phyloP scores from a whole-genome alignment of 805 yeast genomes.

The Zygoascus ofunaensis region DNA sequence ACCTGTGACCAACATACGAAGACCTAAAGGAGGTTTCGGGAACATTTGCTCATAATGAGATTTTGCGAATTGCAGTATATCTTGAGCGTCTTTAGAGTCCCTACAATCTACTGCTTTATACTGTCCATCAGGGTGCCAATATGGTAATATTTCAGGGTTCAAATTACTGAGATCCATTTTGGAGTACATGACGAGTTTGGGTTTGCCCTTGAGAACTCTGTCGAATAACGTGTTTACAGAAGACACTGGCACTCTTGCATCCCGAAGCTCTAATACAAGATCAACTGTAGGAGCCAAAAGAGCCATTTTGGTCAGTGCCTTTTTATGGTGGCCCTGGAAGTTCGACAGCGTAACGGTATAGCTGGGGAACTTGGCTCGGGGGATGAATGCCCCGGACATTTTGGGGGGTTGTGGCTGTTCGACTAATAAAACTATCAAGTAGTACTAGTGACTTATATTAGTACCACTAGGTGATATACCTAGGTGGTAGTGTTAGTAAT shows the following conservation, averaged over 20 bases:
- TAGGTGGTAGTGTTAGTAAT: too few relatives aligned
- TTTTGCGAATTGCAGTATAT: constrained; percentile 42
- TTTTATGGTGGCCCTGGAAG: constrained; percentile 85
- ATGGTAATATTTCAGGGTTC: constrained; percentile 30
- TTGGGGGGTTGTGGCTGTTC: too few relatives aligned
- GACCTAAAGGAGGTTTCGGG: constrained; percentile 79
- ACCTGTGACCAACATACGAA: constrained; percentile 69
- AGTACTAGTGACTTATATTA: too few relatives aligned
- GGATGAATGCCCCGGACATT: constrained; percentile 28
- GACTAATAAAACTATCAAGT: too few relatives aligned
- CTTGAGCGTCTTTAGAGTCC: constrained; percentile 39
- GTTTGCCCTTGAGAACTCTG: constrained; percentile 45
- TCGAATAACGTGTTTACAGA: constrained; percentile 77
- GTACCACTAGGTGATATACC: too few relatives aligned
- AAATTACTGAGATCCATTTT: constrained; percentile 58
- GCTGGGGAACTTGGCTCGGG: constrained; percentile 64
- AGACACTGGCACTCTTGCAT: constrained; percentile 79
- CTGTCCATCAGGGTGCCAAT: constrained; percentile 42
- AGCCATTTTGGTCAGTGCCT: constrained; percentile 60
- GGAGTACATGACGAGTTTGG: constrained; percentile 61
- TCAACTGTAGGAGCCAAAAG: constrained; percentile 72
- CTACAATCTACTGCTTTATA: constrained; percentile 55
- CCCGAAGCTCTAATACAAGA: constrained; percentile 75
- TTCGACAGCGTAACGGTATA: constrained; percentile 63
- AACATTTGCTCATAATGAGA: constrained; percentile 35